Conservation (phyloP, 371 early-diverging fungal species). For the Gilbertella persicaria region DNA sequence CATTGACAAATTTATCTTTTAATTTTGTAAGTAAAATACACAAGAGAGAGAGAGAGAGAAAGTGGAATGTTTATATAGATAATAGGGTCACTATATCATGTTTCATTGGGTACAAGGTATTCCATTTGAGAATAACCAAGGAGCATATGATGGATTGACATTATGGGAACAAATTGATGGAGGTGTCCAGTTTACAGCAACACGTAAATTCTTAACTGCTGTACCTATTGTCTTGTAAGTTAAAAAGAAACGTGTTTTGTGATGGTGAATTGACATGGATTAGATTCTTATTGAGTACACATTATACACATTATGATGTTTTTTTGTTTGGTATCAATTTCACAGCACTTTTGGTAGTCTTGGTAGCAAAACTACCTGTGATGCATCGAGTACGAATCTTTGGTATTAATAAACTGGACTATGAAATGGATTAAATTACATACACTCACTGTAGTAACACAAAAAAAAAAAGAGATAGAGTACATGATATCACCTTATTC, state of each 20-base stretch:
- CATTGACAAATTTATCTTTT: conserved; percentile 90
- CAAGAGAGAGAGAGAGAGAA: neutral
- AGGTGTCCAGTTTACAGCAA: conserved; percentile 95
- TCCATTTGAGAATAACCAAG: conserved; percentile 93
- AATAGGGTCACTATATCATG: conserved; percentile 91
- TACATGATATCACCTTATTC: too few species aligned
- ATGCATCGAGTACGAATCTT: conserved; percentile 96
- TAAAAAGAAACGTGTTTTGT: neutral
- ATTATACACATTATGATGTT: conserved; percentile 93
- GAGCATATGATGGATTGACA: conserved; percentile 92
- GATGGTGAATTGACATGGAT: neutral
- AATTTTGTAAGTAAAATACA: conserved; percentile 70
- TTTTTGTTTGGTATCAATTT: conserved; percentile 88
- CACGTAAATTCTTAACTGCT: conserved; percentile 93
- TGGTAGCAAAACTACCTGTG: conserved; percentile 91
- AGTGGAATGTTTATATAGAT: neutral
- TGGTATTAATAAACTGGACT: conserved; percentile 84
- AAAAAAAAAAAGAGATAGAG: too few species aligned
- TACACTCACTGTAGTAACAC: too few species aligned
- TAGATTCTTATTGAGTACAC: conserved; percentile 94
- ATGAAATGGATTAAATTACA: conserved; percentile 32
- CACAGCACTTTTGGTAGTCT: conserved; percentile 73
- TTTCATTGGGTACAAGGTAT: conserved; percentile 96
- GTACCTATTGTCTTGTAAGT: conserved; percentile 92
- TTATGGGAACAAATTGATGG: conserved; percentile 99